Conservation (phyloP, 78 protist genomes). For the Dictyostelium intermedium region DNA sequence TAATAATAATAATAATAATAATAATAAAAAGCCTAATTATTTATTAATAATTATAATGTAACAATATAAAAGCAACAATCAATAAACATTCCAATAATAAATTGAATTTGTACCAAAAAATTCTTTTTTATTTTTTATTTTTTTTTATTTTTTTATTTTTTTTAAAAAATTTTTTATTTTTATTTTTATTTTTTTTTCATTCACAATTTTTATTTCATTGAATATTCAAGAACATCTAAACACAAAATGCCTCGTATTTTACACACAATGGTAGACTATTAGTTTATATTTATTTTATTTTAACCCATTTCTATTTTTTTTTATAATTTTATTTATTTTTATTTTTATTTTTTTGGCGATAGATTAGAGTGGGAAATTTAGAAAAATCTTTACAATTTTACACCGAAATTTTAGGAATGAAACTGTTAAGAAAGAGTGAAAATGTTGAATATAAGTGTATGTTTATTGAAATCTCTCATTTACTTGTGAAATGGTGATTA, state of each 20-base stretch:
- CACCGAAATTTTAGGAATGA: constrained; percentile 58
- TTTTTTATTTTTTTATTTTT: too few species aligned
- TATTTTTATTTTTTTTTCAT: neutral
- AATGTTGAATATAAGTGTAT: constrained; percentile 26
- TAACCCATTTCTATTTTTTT: neutral
- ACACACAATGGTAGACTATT: constrained; percentile 49
- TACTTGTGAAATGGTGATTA: too few species aligned
- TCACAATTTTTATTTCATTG: neutral
- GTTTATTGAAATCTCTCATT: too few species aligned
- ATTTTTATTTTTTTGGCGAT: neutral
- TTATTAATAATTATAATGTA: neutral
- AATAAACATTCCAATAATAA: neutral
- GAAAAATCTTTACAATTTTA: constrained; percentile 59
- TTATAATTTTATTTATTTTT: neutral
- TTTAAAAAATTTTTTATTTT: neutral
- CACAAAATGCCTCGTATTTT: neutral
- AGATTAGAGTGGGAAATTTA: constrained; percentile 54
- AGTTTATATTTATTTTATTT: too few species aligned
- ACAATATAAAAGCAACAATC: neutral
- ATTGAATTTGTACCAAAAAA: neutral
- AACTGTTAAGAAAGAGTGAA: constrained; percentile 42
- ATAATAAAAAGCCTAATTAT: too few species aligned
- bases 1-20: neutral
- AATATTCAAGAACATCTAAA: too few species aligned
- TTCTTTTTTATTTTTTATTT: too few species aligned